Conservation (phyloP, 2,329 filamentous ascomycete genomes). For the Diaporthe longicolla region DNA sequence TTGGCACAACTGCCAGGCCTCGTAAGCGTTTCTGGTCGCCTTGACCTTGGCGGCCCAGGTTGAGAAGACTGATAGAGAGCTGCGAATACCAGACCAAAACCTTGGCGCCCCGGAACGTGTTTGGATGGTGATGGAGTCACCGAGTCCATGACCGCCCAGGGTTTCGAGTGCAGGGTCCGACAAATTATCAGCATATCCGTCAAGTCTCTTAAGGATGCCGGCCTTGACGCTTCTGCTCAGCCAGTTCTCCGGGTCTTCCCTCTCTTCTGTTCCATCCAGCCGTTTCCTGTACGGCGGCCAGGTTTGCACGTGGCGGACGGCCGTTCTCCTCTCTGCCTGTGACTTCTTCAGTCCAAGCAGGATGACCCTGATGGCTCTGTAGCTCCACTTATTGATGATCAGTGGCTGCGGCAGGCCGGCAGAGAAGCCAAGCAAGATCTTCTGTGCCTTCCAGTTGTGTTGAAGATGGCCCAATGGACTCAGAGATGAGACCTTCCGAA, state of each 20-base stretch:
- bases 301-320: slow-evolving; percentile 62
- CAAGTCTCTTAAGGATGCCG: slow-evolving; percentile 67
- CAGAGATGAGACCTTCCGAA: slow-evolving; percentile 54
- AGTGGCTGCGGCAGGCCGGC: slow-evolving; percentile 63
- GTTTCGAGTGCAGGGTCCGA: slow-evolving; percentile 65
- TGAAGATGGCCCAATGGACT: slow-evolving; percentile 53
- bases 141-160: slow-evolving; percentile 65
- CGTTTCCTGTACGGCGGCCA: slow-evolving; percentile 74
- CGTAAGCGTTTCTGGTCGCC: slow-evolving; percentile 72
- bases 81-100: slow-evolving; percentile 48
- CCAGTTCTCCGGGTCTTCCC: slow-evolving; percentile 64
- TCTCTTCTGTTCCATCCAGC: slow-evolving; percentile 72
- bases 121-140: slow-evolving; percentile 71
- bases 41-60: slow-evolving; percentile 70
- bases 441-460: slow-evolving; percentile 72
- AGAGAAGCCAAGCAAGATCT: slow-evolving; percentile 66
- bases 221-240: slow-evolving; percentile 68
- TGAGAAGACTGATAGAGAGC: slow-evolving; percentile 54
- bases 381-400: slow-evolving; percentile 65
- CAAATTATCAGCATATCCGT: slow-evolving; percentile 65
- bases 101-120: slow-evolving; percentile 57
- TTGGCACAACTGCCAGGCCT: slow-evolving; percentile 70
- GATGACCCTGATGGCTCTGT: slow-evolving; percentile 67
- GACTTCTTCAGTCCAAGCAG: slow-evolving; percentile 69
- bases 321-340: slow-evolving; percentile 62